These are phyloP conservation scores for Gossypium trilobum DNA, from an alignment of 441 rosid species.

Conservation along the genomic window DNA sequence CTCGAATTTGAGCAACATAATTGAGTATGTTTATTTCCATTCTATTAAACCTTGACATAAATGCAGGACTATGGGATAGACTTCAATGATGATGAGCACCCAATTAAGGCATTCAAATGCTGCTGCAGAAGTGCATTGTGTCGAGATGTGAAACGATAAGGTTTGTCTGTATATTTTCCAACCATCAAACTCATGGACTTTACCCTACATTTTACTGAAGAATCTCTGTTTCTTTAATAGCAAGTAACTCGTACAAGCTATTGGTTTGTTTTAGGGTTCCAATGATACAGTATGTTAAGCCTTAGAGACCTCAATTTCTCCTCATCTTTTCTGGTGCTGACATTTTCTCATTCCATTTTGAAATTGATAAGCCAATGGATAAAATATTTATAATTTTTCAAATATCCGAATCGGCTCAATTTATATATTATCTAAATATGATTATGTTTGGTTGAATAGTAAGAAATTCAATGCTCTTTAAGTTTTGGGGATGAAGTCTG, in stretches of 20 bases:
- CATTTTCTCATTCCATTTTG: too few species aligned
- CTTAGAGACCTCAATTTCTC: background rate
- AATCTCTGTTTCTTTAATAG: background rate
- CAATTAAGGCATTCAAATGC: constrained; percentile 69
- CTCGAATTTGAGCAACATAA: background rate
- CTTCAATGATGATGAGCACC: constrained; percentile 59
- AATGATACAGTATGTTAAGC: background rate
- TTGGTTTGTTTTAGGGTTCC: background rate
- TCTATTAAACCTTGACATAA: background rate
- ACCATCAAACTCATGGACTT: background rate
- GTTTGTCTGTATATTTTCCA: constrained; percentile 15
- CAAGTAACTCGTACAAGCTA: background rate
- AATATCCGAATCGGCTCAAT: too few species aligned
- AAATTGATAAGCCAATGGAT: too few species aligned
- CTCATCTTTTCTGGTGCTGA: too few species aligned
- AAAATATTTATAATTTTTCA: too few species aligned
- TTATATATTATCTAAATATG: too few species aligned
- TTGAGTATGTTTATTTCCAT: background rate
- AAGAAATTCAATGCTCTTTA: too few species aligned
- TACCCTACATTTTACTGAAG: background rate
- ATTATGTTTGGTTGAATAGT: too few species aligned
- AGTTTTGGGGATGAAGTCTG: too few species aligned
- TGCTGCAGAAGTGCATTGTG: constrained; percentile 57
- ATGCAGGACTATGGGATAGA: constrained; percentile 82
- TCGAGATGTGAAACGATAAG: constrained; percentile 35